These are phyloP conservation scores for Polyporus tsugae DNA, from an alignment of 1,284 basidiomycete genomes.

Conservation along the genomic window DNA sequence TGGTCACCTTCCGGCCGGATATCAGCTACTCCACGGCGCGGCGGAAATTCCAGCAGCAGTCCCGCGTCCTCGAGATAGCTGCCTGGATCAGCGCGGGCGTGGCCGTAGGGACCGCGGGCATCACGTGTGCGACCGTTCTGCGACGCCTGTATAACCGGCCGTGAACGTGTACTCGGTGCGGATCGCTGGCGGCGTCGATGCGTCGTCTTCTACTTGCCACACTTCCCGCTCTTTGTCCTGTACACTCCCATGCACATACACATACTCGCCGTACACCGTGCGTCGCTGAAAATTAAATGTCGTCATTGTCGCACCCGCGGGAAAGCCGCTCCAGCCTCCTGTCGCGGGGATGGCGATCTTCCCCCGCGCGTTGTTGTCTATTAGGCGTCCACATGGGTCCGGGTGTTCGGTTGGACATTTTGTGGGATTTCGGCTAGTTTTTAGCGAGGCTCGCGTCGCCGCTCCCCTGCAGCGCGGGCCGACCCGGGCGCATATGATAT, in stretches of 20 bases:
- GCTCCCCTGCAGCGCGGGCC: constrained; percentile 16
- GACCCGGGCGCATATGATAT: constrained; percentile 3
- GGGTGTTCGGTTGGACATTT: constrained; percentile 33
- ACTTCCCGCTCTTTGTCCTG: neutral
- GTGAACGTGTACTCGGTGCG: constrained; percentile 26
- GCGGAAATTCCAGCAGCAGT: constrained; percentile 69
- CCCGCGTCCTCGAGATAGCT: constrained; percentile 51
- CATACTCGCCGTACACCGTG: neutral
- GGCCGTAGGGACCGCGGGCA: constrained; percentile 47
- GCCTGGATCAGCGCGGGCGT: constrained; percentile 43
- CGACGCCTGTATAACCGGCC: constrained; percentile 45
- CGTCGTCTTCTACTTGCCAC: neutral
- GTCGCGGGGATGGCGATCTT: constrained; percentile 28
- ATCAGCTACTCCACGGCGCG: constrained; percentile 85
- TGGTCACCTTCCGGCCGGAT: constrained; percentile 97
- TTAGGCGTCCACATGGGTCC: constrained; percentile 22
- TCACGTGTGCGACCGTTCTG: constrained; percentile 48
- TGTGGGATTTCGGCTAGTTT: constrained; percentile 38
- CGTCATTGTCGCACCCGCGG: constrained; percentile 30
- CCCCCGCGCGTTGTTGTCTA: constrained; percentile 17
- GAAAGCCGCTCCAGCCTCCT: constrained; percentile 18
- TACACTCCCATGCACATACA: neutral
- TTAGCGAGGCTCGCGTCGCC: constrained; percentile 22
- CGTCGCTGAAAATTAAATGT: constrained; percentile 31
- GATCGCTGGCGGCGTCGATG: constrained; percentile 2